Conservation (phyloP, 139 green algal genomes). For the Bryopsis sp. region DNA sequence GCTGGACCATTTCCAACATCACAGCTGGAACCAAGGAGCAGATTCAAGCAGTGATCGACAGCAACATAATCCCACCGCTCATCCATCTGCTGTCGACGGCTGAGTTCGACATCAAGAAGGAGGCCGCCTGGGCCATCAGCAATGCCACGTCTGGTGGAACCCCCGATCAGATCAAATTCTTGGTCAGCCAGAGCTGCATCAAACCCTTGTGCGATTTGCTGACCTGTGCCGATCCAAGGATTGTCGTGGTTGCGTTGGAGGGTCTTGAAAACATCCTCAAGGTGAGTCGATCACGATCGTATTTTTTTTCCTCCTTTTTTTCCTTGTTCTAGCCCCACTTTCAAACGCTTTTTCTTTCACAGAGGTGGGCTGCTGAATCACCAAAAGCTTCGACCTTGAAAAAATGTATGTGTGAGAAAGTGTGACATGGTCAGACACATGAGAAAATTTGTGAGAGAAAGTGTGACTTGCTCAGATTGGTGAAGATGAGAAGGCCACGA, state of each 20-base stretch:
- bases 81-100: constrained; percentile 77
- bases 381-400: too few relatives aligned
- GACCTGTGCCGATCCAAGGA: constrained; percentile 74
- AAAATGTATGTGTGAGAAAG: too few relatives aligned
- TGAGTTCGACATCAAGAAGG: constrained; percentile 99
- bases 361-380: constrained; percentile 11
- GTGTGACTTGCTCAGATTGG: too few relatives aligned
- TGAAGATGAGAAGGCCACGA: constrained; percentile 39
- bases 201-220: constrained; percentile 95
- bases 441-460: too few relatives aligned
- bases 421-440: too few relatives aligned
- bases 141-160: constrained; percentile 94
- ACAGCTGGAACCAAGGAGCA: constrained; percentile 97
- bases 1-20: constrained; percentile 99
- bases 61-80: constrained; percentile 80
- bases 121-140: constrained; percentile 96
- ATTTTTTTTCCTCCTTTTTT: too few relatives aligned
- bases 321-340: too few relatives aligned
- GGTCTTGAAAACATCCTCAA: constrained; percentile 99
- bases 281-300: constrained; percentile 54
- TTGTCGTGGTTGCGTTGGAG: constrained; percentile 97
- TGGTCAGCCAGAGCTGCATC: constrained; percentile 85
- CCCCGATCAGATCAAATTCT: constrained; percentile 71
- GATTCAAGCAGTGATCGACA: constrained; percentile 92
- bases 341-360: background rate